A percentile compares a stretch with the other conserved stretches of the same genome.
phyloP scores from a whole-genome alignment of 768 basidiomycete genomes.

The Psilocybe tampanensis region DNA sequence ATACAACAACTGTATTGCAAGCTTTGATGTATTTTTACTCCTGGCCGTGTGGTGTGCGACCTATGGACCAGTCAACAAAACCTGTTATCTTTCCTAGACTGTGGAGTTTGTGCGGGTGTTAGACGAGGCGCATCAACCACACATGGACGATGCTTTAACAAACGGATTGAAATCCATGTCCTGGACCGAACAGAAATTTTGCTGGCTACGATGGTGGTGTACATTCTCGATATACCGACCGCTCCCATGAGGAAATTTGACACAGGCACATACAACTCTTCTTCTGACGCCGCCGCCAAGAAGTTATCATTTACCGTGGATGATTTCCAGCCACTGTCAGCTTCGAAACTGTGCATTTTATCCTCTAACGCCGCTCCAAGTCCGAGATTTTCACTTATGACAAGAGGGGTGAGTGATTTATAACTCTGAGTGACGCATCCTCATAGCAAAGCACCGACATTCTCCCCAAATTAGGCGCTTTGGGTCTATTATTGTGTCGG shows the following conservation, averaged over 20 bases:
- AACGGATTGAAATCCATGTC: not conserved
- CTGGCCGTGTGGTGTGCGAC: not conserved
- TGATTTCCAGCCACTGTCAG: not conserved
- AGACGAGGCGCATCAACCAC: not conserved
- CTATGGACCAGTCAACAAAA: not conserved
- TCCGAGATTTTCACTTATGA: conserved; percentile 19
- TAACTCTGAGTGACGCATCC: conserved; percentile 7
- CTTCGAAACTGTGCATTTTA: conserved; percentile 4
- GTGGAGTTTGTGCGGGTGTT: conserved; percentile 31
- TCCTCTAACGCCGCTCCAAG: conserved; percentile 31
- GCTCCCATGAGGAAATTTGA: not conserved
- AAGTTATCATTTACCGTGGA: not conserved
- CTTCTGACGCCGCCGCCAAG: conserved; percentile 9
- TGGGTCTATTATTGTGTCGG: conserved; percentile 9
- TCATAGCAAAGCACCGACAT: conserved; percentile 7
- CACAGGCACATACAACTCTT: not conserved
- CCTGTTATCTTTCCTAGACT: not conserved
- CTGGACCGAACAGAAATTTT: not conserved
- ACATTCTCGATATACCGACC: not conserved
- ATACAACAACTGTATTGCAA: not conserved
- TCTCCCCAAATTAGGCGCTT: conserved; percentile 14
- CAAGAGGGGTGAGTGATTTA: conserved; percentile 10
- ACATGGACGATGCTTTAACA: not conserved
- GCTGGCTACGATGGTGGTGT: no score
- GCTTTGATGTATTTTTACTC: not conserved